Percentiles rank a stretch among this genome's conserved stretches.
phyloP scores from a whole-genome alignment of 805 yeast species.

The Candida boleticola region DNA sequence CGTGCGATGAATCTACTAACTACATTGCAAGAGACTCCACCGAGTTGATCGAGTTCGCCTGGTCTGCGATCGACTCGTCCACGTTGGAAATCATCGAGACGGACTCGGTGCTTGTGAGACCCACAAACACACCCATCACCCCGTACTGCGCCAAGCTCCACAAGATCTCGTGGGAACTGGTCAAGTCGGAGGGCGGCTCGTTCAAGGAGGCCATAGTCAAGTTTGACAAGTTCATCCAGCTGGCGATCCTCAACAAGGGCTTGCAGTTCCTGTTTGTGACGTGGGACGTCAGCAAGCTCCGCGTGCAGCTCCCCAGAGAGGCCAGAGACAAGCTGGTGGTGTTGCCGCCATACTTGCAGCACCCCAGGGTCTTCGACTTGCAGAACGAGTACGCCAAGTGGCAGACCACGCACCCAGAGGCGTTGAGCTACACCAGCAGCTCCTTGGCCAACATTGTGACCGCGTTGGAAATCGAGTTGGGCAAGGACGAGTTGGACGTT shows the following conservation, averaged over 20 bases:
- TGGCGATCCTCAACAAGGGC: conserved; percentile 37
- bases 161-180: conserved; percentile 59
- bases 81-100: conserved; percentile 42
- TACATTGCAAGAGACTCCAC: conserved; percentile 64
- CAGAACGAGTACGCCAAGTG: conserved; percentile 70
- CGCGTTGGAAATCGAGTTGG: conserved; percentile 44
- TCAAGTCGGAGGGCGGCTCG: conserved; percentile 48
- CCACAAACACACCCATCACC: conserved; percentile 65
- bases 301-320: conserved; percentile 78
- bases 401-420: conserved; percentile 60
- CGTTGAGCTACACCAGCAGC: conserved; percentile 32
- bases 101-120: conserved; percentile 54
- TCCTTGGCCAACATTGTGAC: conserved; percentile 42
- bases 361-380: conserved; percentile 74
- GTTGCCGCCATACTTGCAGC: conserved; percentile 72
- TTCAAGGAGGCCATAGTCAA: conserved; percentile 61
- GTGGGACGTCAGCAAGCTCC: conserved; percentile 64
- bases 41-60: conserved; percentile 66
- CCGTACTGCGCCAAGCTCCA: conserved; percentile 52
- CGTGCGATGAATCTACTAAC: conserved; percentile 62
- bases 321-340: conserved; percentile 72
- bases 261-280: conserved; percentile 65
- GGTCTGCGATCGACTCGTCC: conserved; percentile 59
- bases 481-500: conserved; percentile 3
- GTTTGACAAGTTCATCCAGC: conserved; percentile 52